Evolutionary conservation across 352 stramenopile genomes (phyloP).

Genomic region (Phytopythium kandeliae): DNA sequence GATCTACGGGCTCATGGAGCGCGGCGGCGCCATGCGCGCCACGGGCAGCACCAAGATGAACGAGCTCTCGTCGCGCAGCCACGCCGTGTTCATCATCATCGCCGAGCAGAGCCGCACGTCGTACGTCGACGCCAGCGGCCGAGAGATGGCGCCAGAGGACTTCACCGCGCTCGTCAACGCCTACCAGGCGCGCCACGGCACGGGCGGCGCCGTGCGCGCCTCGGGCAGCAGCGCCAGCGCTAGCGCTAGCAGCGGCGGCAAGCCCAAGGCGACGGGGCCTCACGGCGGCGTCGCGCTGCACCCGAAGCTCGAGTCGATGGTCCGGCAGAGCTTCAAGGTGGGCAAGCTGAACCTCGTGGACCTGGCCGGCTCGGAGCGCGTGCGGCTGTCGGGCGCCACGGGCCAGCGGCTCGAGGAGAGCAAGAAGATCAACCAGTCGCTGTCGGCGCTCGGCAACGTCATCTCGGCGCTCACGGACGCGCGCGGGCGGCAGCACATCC

Average conservation of each 20-base stretch:
- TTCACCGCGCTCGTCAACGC: conserved; percentile 81
- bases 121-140: conserved; percentile 82
- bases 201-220: conserved; percentile 5
- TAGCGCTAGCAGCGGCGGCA: conserved; percentile 1
- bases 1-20: conserved; percentile 94
- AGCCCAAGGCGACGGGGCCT: neutral
- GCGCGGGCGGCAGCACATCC: conserved; percentile 86
- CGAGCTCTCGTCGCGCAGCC: conserved; percentile 77
- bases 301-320: conserved; percentile 82
- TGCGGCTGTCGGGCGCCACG: conserved; percentile 82
- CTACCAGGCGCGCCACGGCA: conserved; percentile 50
- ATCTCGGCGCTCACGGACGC: conserved; percentile 88
- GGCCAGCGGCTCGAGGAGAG: conserved; percentile 87
- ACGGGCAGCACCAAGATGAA: conserved; percentile 89
- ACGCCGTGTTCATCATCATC: conserved; percentile 95
- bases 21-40: conserved; percentile 75
- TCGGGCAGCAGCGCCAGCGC: conserved; percentile 9
- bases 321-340: conserved; percentile 93
- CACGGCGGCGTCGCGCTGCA: conserved; percentile 38
- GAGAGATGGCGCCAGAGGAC: conserved; percentile 77
- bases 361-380: conserved; percentile 88
- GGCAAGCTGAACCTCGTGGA: conserved; percentile 94
- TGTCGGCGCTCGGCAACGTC: conserved; percentile 89
- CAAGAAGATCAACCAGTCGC: conserved; percentile 92
- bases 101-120: conserved; percentile 90